phyloP scores from a whole-genome alignment of 2,329 filamentous ascomycete genomes.

The Aspergillus sp. region DNA sequence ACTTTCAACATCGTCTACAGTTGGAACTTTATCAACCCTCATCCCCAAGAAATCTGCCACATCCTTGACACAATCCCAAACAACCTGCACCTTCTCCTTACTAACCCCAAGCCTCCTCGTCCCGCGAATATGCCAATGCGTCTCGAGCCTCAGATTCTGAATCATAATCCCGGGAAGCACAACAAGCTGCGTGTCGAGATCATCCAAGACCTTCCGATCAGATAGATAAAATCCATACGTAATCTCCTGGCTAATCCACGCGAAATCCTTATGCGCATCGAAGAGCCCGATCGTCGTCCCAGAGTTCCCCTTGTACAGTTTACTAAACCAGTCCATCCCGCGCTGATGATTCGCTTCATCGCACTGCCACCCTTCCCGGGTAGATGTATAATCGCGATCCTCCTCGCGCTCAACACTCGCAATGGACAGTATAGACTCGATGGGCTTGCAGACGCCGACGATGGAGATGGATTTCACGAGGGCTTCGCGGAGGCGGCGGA shows the following conservation, averaged over 20 bases:
- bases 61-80: neutral
- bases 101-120: neutral
- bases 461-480: slow-evolving; percentile 5
- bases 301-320: neutral
- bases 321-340: neutral
- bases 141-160: slow-evolving; percentile 5
- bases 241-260: slow-evolving; percentile 4
- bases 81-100: neutral
- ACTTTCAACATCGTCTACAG: neutral
- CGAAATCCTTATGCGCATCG: neutral
- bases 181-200: slow-evolving; percentile 2
- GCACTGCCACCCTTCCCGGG: slow-evolving; percentile 1
- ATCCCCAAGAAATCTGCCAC: neutral
- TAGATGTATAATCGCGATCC: neutral
- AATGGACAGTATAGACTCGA: slow-evolving; percentile 1
- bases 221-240: slow-evolving; percentile 3
- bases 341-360: neutral
- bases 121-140: slow-evolving; percentile 7
- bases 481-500: slow-evolving; percentile 2
- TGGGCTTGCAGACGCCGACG: neutral
- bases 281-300: neutral
- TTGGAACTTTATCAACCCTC: neutral
- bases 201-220: neutral
- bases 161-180: slow-evolving; percentile 1
- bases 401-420: neutral